Conservation (phyloP, 2,329 filamentous ascomycete genomes). For the Calonectria ilicicola region DNA sequence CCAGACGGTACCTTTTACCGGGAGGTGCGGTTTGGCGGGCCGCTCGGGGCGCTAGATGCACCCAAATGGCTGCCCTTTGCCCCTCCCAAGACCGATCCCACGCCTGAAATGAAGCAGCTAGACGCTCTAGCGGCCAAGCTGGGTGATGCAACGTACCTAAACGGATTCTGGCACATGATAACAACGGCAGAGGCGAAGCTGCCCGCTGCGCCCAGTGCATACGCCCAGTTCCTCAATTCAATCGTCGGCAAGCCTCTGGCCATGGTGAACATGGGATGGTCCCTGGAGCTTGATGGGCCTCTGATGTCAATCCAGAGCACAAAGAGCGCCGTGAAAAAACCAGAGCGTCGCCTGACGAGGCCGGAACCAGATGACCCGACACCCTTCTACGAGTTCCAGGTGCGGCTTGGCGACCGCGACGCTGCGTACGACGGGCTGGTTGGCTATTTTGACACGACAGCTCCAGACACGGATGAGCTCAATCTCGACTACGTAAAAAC, state of each 20-base stretch:
- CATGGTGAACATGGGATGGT: conserved; percentile 53
- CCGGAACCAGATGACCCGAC: background rate
- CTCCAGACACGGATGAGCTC: too few relatives aligned
- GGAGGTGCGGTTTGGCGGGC: conserved; percentile 53
- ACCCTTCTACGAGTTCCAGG: conserved; percentile 47
- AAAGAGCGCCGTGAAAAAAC: conserved; percentile 8
- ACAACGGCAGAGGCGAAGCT: conserved; percentile 40
- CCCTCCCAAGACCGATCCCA: conserved; percentile 16
- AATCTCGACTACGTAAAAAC: too few relatives aligned
- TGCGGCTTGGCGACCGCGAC: conserved; percentile 51
- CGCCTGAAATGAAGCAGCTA: conserved; percentile 40
- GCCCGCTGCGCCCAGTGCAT: conserved; percentile 47
- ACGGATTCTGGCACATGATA: conserved; percentile 52
- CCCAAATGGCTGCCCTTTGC: conserved; percentile 52
- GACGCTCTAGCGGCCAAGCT: conserved; percentile 40
- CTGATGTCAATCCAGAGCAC: background rate
- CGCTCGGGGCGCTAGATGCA: conserved; percentile 26
- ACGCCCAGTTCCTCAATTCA: conserved; percentile 49
- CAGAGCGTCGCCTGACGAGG: conserved; percentile 34
- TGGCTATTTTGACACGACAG: conserved; percentile 49
- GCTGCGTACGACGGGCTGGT: conserved; percentile 57
- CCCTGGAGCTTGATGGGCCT: conserved; percentile 48
- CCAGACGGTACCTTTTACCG: conserved; percentile 55
- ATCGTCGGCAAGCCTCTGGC: conserved; percentile 56
- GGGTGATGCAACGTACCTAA: conserved; percentile 42